Evolutionary conservation across 1,284 basidiomycete species (phyloP).

Genomic region (Cerrena zonata): DNA sequence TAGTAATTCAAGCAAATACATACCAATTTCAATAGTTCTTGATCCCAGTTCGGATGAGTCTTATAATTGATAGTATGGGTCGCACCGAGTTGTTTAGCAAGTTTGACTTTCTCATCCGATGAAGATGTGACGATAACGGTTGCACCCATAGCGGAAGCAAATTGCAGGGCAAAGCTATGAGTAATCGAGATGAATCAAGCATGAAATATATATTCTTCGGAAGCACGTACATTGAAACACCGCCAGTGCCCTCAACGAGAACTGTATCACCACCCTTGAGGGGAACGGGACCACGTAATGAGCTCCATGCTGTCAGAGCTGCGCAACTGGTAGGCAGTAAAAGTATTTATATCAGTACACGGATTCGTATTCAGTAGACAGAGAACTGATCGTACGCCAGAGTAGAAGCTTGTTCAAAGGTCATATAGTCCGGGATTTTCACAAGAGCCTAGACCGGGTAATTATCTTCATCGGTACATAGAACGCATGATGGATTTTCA

Average conservation of each 20-base stretch:
- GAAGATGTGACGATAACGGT: conserved; percentile 37
- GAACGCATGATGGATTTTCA: background rate
- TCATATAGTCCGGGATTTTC: conserved; percentile 29
- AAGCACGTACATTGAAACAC: conserved; percentile 27
- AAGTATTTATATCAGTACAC: background rate
- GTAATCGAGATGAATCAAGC: too few relatives aligned
- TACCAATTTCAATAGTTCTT: conserved; percentile 23
- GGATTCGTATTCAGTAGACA: background rate
- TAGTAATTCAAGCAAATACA: background rate
- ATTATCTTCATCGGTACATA: background rate
- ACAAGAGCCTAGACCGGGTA: conserved; percentile 23
- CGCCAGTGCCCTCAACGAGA: conserved; percentile 34
- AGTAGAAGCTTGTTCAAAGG: conserved; percentile 31
- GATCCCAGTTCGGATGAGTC: conserved; percentile 33
- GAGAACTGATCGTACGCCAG: too few relatives aligned
- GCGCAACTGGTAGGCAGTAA: too few relatives aligned
- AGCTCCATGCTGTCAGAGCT: conserved; percentile 36
- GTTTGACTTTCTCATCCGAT: conserved; percentile 34
- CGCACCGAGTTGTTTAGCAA: conserved; percentile 25
- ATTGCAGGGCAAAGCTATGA: conserved; percentile 27
- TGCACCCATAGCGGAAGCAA: conserved; percentile 34
- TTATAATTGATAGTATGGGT: conserved; percentile 33
- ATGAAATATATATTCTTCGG: background rate
- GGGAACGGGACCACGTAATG: conserved; percentile 28
- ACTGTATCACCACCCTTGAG: conserved; percentile 27